These are phyloP conservation scores for Ambrosia trifida DNA, from an alignment of 129 eudicot genomes.

Conservation along the genomic window DNA sequence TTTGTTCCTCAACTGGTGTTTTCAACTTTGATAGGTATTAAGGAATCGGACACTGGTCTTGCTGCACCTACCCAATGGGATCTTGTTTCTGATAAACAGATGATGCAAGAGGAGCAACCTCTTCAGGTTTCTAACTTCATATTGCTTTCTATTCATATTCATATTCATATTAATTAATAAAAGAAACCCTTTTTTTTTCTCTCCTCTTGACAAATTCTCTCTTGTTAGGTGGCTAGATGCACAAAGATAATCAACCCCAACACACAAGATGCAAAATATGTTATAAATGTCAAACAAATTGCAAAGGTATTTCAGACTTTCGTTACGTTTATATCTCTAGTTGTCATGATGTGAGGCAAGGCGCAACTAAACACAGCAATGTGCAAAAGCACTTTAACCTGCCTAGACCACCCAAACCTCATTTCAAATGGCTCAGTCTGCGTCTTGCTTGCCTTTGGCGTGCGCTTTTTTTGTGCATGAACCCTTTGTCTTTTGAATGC, in stretches of 20 bases:
- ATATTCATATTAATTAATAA: too few relatives aligned
- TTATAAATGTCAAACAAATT: constrained; percentile 93
- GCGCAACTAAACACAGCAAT: too few relatives aligned
- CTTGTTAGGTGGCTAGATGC: constrained; percentile 83
- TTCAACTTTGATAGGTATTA: constrained; percentile 55
- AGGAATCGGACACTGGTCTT: constrained; percentile 98
- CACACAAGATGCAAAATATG: constrained; percentile 96
- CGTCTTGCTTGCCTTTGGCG: too few relatives aligned
- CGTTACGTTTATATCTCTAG: background rate
- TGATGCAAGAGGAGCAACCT: constrained; percentile 99
- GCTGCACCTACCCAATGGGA: constrained; percentile 99
- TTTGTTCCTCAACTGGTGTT: constrained; percentile 15
- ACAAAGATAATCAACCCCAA: constrained; percentile 92
- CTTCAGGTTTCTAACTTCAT: constrained; percentile 62
- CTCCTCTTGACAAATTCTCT: background rate
- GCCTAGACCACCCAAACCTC: too few relatives aligned
- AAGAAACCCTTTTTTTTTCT: background rate
- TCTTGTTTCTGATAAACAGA: constrained; percentile 96
- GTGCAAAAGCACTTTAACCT: too few relatives aligned
- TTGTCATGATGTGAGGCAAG: too few relatives aligned
- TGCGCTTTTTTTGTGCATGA: too few relatives aligned
- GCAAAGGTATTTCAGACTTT: constrained; percentile 60
- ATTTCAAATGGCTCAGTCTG: too few relatives aligned
- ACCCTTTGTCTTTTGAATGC: too few relatives aligned
- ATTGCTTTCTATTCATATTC: background rate